phyloP scores from a whole-genome alignment of 129 eudicot genomes.

The Sambucus nigra region DNA sequence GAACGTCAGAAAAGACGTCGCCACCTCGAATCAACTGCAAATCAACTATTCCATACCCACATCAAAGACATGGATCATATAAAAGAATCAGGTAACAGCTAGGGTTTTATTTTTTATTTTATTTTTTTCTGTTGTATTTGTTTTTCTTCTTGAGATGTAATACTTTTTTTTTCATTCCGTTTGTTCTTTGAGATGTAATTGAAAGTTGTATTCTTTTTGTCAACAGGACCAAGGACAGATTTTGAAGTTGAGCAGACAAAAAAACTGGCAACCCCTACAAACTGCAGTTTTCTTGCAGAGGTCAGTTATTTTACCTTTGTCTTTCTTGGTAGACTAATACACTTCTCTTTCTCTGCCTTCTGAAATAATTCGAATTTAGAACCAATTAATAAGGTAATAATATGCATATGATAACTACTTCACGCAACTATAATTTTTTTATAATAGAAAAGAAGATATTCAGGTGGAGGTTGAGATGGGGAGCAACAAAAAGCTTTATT shows the following conservation, averaged over 20 bases:
- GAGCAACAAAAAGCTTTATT: slow-evolving; percentile 26
- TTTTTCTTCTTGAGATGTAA: slow-evolving; percentile 6
- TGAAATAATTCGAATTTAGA: slow-evolving; percentile 2
- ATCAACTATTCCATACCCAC: neutral
- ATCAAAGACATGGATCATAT: neutral
- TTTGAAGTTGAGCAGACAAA: slow-evolving; percentile 66
- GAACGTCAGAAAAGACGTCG: slow-evolving; percentile 88
- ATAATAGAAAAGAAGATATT: slow-evolving; percentile 18
- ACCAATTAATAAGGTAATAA: slow-evolving; percentile 13
- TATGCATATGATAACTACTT: slow-evolving; percentile 25
- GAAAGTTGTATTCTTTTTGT: slow-evolving; percentile 18
- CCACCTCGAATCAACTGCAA: slow-evolving; percentile 37
- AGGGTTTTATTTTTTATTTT: neutral
- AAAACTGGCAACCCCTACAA: slow-evolving; percentile 60
- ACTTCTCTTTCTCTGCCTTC: neutral
- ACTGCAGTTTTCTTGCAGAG: slow-evolving; percentile 60
- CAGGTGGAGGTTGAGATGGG: neutral
- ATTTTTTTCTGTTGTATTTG: slow-evolving; percentile 3
- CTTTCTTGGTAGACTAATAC: slow-evolving; percentile 3
- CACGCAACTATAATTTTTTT: slow-evolving; percentile 4
- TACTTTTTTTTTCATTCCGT: slow-evolving; percentile 8
- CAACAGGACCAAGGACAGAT: slow-evolving; percentile 49
- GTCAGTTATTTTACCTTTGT: slow-evolving; percentile 23
- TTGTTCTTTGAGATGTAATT: slow-evolving; percentile 16
- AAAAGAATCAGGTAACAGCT: neutral